These are phyloP conservation scores for Xerophyta viscosa DNA, from an alignment of 106 monocot species.

Conservation along the genomic window DNA sequence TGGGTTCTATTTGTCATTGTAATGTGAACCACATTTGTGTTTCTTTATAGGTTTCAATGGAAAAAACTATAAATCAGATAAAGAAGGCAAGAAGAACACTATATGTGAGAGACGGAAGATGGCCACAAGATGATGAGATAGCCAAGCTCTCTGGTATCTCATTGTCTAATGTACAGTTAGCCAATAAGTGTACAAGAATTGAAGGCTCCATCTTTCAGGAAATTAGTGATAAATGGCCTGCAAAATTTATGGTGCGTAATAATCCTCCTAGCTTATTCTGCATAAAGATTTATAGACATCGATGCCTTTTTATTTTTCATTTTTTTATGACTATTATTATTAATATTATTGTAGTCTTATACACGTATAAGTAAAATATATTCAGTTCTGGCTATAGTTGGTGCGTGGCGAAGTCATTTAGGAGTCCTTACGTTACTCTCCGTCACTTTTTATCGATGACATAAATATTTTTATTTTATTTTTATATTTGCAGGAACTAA, in stretches of 20 bases:
- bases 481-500: no score
- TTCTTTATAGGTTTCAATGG: slow-evolving; percentile 43
- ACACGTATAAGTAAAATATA: no score
- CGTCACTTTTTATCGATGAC: no score
- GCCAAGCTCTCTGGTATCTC: slow-evolving; percentile 53
- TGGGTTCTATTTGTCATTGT: background rate
- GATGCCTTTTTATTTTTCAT: no score
- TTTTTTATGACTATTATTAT: no score
- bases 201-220: slow-evolving; percentile 41
- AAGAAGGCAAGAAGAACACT: slow-evolving; percentile 34
- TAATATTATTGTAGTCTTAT: no score
- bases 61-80: slow-evolving; percentile 39
- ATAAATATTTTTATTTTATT: no score
- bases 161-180: slow-evolving; percentile 49
- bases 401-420: no score
- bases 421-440: no score
- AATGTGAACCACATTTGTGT: background rate
- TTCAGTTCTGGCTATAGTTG: no score
- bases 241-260: slow-evolving; percentile 46
- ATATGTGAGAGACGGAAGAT: slow-evolving; percentile 19
- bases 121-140: slow-evolving; percentile 53
- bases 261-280: background rate
- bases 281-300: no score
- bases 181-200: slow-evolving; percentile 46
- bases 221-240: slow-evolving; percentile 18